These are phyloP conservation scores for Royoungia palumana DNA, from an alignment of 768 basidiomycete species.

Conservation along the genomic window DNA sequence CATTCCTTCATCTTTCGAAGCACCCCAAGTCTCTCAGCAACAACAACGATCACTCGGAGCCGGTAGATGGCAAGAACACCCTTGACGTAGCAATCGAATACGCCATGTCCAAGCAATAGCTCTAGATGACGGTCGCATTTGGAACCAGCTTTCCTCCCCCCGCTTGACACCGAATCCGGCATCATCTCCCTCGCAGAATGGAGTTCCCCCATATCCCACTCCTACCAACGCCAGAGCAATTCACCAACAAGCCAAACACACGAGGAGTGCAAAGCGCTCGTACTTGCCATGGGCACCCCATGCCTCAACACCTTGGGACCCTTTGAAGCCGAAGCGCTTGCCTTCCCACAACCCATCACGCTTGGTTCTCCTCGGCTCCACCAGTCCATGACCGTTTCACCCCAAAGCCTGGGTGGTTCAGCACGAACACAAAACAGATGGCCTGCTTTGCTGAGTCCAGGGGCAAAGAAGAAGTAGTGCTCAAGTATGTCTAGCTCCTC, in stretches of 20 bases:
- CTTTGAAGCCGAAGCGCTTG: slow-evolving; percentile 84
- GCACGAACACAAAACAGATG: too few species aligned
- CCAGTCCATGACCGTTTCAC: too few species aligned
- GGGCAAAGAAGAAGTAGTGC: too few species aligned
- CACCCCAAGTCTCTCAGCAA: slow-evolving; percentile 10
- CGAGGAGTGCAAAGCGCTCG: slow-evolving; percentile 61
- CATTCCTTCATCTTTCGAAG: slow-evolving; percentile 32
- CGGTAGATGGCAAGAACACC: slow-evolving; percentile 17
- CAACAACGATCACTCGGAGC: slow-evolving; percentile 2
- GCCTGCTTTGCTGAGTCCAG: too few species aligned
- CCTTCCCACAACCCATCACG: too few species aligned
- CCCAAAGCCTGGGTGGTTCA: too few species aligned
- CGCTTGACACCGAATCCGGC: slow-evolving; percentile 19
- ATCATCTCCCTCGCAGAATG: slow-evolving; percentile 41
- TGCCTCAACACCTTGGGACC: slow-evolving; percentile 65
- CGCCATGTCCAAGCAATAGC: slow-evolving; percentile 60
- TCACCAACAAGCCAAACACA: slow-evolving; percentile 66
- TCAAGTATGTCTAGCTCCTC: too few species aligned
- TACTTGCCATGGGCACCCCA: slow-evolving; percentile 79
- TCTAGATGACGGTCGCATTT: slow-evolving; percentile 56
- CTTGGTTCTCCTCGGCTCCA: too few species aligned
- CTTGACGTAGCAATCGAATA: slow-evolving; percentile 40
- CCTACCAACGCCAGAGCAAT: slow-evolving; percentile 60
- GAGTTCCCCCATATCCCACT: slow-evolving; percentile 57
- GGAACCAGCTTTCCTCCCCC: slow-evolving; percentile 40